These are phyloP conservation scores for Pythium oligandrum DNA, from an alignment of 352 stramenopile species.

Conservation along the genomic window DNA sequence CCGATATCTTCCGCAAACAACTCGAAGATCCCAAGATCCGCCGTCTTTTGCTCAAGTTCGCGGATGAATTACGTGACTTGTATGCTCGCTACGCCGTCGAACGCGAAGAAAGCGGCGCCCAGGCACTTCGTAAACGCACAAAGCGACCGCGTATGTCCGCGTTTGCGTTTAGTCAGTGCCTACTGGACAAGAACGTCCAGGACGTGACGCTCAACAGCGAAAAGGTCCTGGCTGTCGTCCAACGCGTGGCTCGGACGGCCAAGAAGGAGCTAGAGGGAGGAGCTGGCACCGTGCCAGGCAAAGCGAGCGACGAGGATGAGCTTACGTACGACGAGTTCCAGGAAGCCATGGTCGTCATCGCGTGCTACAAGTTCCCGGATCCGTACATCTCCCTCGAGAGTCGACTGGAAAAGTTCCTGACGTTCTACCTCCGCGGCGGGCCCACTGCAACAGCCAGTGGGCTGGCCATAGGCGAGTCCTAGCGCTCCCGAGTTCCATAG, in stretches of 20 bases:
- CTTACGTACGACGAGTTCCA: conserved; percentile 62
- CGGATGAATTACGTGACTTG: conserved; percentile 49
- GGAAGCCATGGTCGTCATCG: conserved; percentile 60
- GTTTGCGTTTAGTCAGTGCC: conserved; percentile 57
- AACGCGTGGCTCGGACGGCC: conserved; percentile 34
- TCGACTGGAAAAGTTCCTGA: conserved; percentile 70
- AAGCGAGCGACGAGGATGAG: conserved; percentile 40
- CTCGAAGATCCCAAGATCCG: conserved; percentile 66
- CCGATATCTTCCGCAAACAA: conserved; percentile 69
- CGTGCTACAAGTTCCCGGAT: conserved; percentile 76
- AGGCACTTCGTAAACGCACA: conserved; percentile 15
- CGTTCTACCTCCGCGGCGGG: conserved; percentile 44
- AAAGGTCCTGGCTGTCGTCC: conserved; percentile 50
- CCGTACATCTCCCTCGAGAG: conserved; percentile 76
- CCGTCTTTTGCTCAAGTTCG: conserved; percentile 53
- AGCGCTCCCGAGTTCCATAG: too few relatives aligned
- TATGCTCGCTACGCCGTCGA: conserved; percentile 55
- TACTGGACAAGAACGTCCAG: conserved; percentile 55
- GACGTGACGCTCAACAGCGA: conserved; percentile 61
- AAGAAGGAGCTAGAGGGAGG: conserved; percentile 22
- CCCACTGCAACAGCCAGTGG: too few relatives aligned
- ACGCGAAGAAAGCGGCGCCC: conserved; percentile 9
- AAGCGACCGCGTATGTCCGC: conserved; percentile 43
- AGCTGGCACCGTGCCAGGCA: background rate
- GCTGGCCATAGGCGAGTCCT: too few relatives aligned